These are phyloP conservation scores for Lophiostoma macrostomum DNA, from an alignment of 495 filamentous ascomycete species.

Conservation along the genomic window DNA sequence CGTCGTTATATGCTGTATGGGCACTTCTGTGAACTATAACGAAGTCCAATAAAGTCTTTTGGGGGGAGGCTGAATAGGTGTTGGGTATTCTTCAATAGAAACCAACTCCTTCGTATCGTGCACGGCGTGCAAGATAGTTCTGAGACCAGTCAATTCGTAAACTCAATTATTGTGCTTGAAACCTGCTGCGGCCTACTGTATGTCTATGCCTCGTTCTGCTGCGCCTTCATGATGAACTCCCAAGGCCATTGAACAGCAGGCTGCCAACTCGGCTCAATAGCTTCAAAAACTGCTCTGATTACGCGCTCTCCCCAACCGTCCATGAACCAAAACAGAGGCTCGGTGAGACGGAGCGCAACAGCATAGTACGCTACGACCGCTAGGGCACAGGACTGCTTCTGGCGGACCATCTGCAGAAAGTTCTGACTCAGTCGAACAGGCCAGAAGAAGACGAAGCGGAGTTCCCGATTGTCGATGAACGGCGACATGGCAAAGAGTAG, in stretches of 20 bases:
- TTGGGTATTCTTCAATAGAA: too few species aligned
- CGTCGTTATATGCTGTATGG: too few species aligned
- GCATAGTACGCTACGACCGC: conserved; percentile 18
- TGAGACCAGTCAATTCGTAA: too few species aligned
- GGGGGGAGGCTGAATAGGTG: too few species aligned
- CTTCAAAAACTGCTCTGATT: not conserved
- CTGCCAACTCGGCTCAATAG: conserved; percentile 22
- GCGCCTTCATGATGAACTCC: conserved; percentile 4
- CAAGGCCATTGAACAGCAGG: conserved; percentile 18
- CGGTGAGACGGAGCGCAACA: conserved; percentile 8
- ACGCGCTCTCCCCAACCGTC: conserved; percentile 22
- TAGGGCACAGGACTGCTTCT: conserved; percentile 20
- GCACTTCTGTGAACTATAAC: too few species aligned
- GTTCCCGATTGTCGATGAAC: conserved; percentile 8
- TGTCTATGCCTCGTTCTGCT: not conserved
- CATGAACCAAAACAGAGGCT: conserved; percentile 23
- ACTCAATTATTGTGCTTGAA: too few species aligned
- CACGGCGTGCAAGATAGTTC: too few species aligned
- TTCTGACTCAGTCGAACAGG: conserved; percentile 7
- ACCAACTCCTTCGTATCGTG: too few species aligned
- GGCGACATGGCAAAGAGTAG: not conserved
- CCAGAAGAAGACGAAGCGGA: conserved; percentile 22
- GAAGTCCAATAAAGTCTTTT: too few species aligned
- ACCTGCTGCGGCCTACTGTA: not conserved
- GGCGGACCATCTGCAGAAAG: conserved; percentile 11